Evolutionary conservation across 2,329 filamentous ascomycete genomes (phyloP), one percentile per base, ranked within the genome.

Genomic region (Verticillium isaacii): DNA sequence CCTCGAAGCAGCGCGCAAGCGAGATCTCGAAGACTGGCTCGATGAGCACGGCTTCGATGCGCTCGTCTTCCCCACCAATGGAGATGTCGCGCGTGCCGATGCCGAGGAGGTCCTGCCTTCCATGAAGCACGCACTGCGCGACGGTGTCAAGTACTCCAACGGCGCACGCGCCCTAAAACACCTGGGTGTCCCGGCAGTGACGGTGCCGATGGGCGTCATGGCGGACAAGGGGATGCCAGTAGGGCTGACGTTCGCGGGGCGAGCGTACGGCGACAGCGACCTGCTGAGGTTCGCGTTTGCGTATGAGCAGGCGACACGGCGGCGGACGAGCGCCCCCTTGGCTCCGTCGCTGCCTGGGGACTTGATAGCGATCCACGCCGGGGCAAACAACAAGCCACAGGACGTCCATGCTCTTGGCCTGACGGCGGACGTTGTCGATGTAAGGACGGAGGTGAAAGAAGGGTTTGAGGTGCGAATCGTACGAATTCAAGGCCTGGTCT

Each of bases 71-170:
- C 63, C 61, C 2, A 61, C 63, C 0, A 63, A 64, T 12, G 63
- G 63, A 2, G 61, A 64, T n/a, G 57, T 64, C 17, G 56, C 58
- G 7, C 25, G 39, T 12, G 63, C 63, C 2, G 59, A 59, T 5
- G 56, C 61, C 23, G 61, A 63, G 23, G 52, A 61, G 25, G 19
- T 55, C 1, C 54, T 58, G 25, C 39, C 57, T 14, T 62, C 60
- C 25, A 60, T 62, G 62, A 8, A 59, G 32, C 23, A 64, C 37
- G 41, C 60, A 2, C 39, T 64, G 61, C 74, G 73, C 32, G 83
- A 85, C 57, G 83, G 84, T 0, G 77, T 85, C 5, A 78, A 77
- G 50, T 85, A 85, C 62, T 79, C 77, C 0, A 83, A 85, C 60
- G 82, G 83, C 1, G 84, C 84, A 59, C 72, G 81, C 1, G 80